Base-by-base conservation (phyloP, 805 yeast genomes). In the Saccharomycopsis microspora region DNA sequence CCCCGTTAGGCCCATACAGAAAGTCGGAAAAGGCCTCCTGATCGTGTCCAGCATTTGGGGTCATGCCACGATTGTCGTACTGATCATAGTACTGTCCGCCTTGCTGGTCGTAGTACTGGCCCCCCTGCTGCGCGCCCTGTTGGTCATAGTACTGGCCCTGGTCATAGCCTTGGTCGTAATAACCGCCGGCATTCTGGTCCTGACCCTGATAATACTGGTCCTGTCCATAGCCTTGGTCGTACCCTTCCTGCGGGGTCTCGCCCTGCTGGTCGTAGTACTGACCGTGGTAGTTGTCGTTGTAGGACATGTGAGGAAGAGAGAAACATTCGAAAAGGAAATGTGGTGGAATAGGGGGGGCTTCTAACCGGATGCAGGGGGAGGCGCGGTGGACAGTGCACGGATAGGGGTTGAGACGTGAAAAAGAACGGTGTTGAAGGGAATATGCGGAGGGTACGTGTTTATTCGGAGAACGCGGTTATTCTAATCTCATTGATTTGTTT, bases 1-100 rank as follows among this genome's bases (percentile, higher is more conserved):
- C 52, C 41, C 70, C 69, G 35, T 68, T 69, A 48, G 73, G 74
- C 51, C 85, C 85, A 56, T 78, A 76, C 50, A 78, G 70, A 57
- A 80, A 80, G 60, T 80, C 86, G 29, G 82, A 75, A 50, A 80
- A 80, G 49, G 80, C 81, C 60, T 79, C 85, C 6, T 75, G 76
- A 55, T 74, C 78, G 45, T 64, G 64, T 43, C 58, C 66, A 41
- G 59, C 68, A 44, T 64, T 60, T 52, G 71, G 70, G 54, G 72
- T 70, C 41, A 75, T 75, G 49, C 69, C 72, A 42, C 64, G 67
- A 41, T 65, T 64, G 50, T 65, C 72, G 55, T 71, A 67, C 53
- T 68, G 72, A 40, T 66, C 70, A 50, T 67, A 64, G 49, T 65
- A 64, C 41, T 64, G 69, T 44, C 59, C 64, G 36, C 64, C 68